Evolutionary conservation across 768 basidiomycete species (phyloP).

Genomic region (Chalciporus sphaerocephalus): DNA sequence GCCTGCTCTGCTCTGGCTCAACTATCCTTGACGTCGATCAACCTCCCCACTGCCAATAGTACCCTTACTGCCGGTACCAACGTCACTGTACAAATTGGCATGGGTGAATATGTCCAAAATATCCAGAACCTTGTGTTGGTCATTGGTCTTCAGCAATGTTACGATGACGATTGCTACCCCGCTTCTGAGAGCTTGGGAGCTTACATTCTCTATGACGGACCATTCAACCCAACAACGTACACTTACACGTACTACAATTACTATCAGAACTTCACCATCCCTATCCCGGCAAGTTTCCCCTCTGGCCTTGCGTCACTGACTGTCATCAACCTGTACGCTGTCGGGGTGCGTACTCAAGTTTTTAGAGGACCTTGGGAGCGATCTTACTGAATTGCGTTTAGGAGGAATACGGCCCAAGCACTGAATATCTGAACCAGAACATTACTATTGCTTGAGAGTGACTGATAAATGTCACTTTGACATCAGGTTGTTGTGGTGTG

Average conservation of each 20-base stretch:
- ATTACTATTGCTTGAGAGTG: conserved; percentile 10
- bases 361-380: neutral
- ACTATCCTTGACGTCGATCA: conserved; percentile 2
- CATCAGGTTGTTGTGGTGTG: too few species aligned
- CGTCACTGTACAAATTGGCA: conserved; percentile 13
- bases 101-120: conserved; percentile 20
- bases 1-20: conserved; percentile 16
- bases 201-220: conserved; percentile 32
- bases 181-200: conserved; percentile 22
- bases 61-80: conserved; percentile 7
- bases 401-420: conserved; percentile 5
- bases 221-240: conserved; percentile 22
- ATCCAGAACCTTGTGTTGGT: conserved; percentile 28
- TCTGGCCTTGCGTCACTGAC: conserved; percentile 33
- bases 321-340: conserved; percentile 35
- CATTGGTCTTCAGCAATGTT: conserved; percentile 30
- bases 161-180: conserved; percentile 18
- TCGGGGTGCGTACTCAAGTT: conserved; percentile 34
- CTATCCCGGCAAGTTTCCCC: conserved; percentile 22
- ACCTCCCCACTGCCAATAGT: conserved; percentile 7
- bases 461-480: too few species aligned
- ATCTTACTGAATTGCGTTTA: conserved; percentile 1
- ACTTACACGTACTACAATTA: conserved; percentile 1
- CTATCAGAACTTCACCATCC: conserved; percentile 32
- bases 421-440: conserved; percentile 21